Base-by-base conservation (phyloP, 805 yeast species). In the Zygosaccharomyces gambellarensis region DNA sequence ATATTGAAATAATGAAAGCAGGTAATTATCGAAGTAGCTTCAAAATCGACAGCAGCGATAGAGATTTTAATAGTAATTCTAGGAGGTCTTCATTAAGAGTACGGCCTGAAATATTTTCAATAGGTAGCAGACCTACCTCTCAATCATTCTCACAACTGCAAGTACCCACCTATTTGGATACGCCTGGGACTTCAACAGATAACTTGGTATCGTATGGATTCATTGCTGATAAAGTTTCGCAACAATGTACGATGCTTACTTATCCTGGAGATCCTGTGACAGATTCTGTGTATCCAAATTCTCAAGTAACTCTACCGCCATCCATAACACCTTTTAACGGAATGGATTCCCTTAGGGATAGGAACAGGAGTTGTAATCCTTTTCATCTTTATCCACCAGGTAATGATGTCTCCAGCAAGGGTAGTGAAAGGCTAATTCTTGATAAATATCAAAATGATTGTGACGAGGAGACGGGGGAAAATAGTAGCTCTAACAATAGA, bases 201-300 rank as follows among this genome's bases (percentile, higher is more conserved):
- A 21, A 42, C 36, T 6, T 21, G 14, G 25, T 30, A 23, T 30
- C 36, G 21, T 42, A 34, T 14, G 36, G 45, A 17, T 22, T 42
- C n/a, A 17, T 42, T 30, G 45, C 25, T 7, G 45, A 42, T 25
- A 42, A 42, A 25, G 45, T 42, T 12, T 14, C 17, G 19, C 45
- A 42, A 30, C 45, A 30, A 29, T 42, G 36, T 30, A 42, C 36
- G 12, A 6, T 42, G 12, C 36, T 42, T 12, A 30, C 45, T 23
- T 42, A 42, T 21, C 45, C 36, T n/a, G 45, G 36, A 3, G 36
- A 42, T 30, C 45, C 45, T 7, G n/a, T 42, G 27, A 25, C 36
- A 23, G 34, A 25, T 12, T 38, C 29, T 9, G 34, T 42, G 11
- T 42, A 42, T 25, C 45, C 45, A 8, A 21, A 30, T 21, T 30